These are phyloP conservation scores for Myriosclerotinia scirpicola DNA, from an alignment of 2,329 filamentous ascomycete species.

Conservation along the genomic window DNA sequence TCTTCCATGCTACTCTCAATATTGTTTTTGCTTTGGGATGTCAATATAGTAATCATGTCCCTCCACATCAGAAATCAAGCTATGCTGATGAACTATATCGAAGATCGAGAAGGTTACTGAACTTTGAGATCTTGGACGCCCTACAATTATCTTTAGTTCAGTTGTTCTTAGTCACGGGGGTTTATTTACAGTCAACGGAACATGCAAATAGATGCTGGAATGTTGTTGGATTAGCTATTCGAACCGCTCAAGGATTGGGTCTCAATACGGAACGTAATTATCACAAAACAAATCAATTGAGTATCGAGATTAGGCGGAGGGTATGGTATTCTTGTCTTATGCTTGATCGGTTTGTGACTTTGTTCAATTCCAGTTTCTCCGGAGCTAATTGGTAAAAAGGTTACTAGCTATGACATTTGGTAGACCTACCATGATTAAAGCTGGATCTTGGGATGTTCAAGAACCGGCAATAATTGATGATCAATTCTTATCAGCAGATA, in stretches of 20 bases:
- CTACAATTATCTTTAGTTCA: conserved; percentile 38
- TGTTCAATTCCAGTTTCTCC: not conserved
- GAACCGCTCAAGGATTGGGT: conserved; percentile 39
- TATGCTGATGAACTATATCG: conserved; percentile 37
- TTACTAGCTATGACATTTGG: conserved; percentile 38
- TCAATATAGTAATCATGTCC: conserved; percentile 31
- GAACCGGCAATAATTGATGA: conserved; percentile 37
- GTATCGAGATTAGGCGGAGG: conserved; percentile 38
- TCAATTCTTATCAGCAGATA: conserved; percentile 33
- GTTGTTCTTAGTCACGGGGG: conserved; percentile 36
- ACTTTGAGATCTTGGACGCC: conserved; percentile 37
- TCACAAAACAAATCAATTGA: conserved; percentile 30
- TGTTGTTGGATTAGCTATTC: conserved; percentile 38
- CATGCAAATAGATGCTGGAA: conserved; percentile 41
- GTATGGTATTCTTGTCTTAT: conserved; percentile 40
- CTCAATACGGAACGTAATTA: conserved; percentile 30
- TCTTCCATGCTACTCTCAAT: conserved; percentile 37
- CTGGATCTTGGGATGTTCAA: conserved; percentile 19
- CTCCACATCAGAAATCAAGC: conserved; percentile 17
- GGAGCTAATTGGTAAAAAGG: conserved; percentile 26
- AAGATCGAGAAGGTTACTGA: conserved; percentile 35
- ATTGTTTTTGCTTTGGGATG: conserved; percentile 40
- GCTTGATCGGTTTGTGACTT: conserved; percentile 35
- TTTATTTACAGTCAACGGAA: conserved; percentile 39
- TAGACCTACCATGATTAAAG: conserved; percentile 32